Evolutionary conservation across 345 rosid genomes (phyloP).

Genomic region (Trapa incisa): DNA sequence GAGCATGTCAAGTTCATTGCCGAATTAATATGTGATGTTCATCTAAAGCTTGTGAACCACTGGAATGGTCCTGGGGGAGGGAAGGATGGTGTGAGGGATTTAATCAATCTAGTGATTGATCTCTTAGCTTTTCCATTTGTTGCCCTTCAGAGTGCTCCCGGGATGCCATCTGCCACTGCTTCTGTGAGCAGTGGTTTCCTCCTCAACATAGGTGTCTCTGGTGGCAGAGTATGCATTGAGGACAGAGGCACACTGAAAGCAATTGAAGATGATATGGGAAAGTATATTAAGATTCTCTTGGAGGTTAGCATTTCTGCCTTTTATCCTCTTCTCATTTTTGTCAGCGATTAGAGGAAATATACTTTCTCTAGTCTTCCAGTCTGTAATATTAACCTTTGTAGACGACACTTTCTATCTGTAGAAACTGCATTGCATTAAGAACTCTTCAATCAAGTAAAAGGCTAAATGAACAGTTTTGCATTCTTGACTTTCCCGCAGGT

Average conservation of each 20-base stretch:
- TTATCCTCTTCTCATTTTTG: background rate
- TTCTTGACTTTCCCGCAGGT: too few species aligned
- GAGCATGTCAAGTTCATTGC: conserved; percentile 51
- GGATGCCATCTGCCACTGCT: conserved; percentile 66
- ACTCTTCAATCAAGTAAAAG: background rate
- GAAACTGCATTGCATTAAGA: background rate
- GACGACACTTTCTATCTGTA: too few species aligned
- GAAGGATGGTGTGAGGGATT: conserved; percentile 10
- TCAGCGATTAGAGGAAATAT: background rate
- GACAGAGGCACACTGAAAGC: conserved; percentile 67
- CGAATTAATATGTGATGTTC: conserved; percentile 52
- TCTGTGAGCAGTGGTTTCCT: conserved; percentile 88
- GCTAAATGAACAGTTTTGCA: background rate
- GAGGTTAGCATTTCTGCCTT: conserved; percentile 42
- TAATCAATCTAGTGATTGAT: conserved; percentile 45
- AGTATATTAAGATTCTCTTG: conserved; percentile 61
- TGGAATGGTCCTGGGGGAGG: conserved; percentile 96
- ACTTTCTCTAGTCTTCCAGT: background rate
- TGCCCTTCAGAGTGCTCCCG: conserved; percentile 32
- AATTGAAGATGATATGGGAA: conserved; percentile 82
- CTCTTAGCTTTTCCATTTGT: conserved; percentile 18
- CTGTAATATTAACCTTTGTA: background rate
- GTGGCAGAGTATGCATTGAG: conserved; percentile 63
- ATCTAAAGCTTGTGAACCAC: conserved; percentile 67
- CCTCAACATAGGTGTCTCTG: conserved; percentile 79